Base-by-base conservation (phyloP, 1,139 yeast species). In the Suhomyces taliae region DNA sequence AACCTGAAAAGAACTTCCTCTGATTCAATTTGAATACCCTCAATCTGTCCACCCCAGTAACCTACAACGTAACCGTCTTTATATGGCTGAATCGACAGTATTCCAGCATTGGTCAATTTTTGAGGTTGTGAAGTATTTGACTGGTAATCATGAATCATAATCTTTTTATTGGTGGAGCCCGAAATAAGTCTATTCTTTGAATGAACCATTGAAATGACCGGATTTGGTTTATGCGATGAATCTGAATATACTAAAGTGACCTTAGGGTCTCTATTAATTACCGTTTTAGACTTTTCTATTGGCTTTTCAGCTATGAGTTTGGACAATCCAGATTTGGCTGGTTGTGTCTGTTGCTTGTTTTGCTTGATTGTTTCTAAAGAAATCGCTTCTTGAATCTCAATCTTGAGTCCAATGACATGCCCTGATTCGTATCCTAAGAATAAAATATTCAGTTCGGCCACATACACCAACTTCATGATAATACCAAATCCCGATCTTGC, bases 371-470 rank as follows among this genome's bases (percentile, higher is more conserved):
- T 27, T 12, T 32, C 34, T 10, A 9, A 2, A 7, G 14, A 14
- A 27, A 6, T 14, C 19, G 27, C 37, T 15, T 24, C 24, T 39
- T 32, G 46, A 31, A 46, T 43, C 10, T 55, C 58, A 7, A 74
- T 41, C 9, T 52, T 37, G 14, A 70, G 62, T 0, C 73, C 72
- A 2, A 72, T 52, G 8, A 82, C 61, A 52, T 75, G 77, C 0
- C 88, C 87, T 8, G 83, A 80, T 57, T 83, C 88, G 59, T 70
- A 82, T 0, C 86, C 88, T 10, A 81, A 60, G 36, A 65, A 66
- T 27, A 82, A 59, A 0, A 44, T 26, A n/a, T 51, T 39, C 8
- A 41, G 14, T 0, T 57, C 48, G n/a, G 56, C 52, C 1, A 72
- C 53, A 63, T 75, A 72, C 1, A 68, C 51, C 36, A 76, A 51